Evolutionary conservation across 1,284 basidiomycete genomes (phyloP).

Genomic region (Cryptococcus amylolentus): DNA sequence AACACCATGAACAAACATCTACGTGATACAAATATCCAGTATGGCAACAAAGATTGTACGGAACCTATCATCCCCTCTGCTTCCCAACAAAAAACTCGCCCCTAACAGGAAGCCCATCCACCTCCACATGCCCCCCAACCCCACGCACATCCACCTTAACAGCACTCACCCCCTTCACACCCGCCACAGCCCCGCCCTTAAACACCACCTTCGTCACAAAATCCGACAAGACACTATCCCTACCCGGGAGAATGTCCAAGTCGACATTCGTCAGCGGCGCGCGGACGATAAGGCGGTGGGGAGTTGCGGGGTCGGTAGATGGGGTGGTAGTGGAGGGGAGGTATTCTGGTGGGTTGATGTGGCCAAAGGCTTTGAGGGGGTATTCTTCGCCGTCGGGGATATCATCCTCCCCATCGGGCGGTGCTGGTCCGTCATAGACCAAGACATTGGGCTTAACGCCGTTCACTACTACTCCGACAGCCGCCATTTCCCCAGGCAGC

Average conservation of each 20-base stretch:
- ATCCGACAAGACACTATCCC: slow-evolving; percentile 38
- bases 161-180: slow-evolving; percentile 42
- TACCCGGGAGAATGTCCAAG: slow-evolving; percentile 42
- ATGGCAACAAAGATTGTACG: not conserved
- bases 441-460: slow-evolving; percentile 45
- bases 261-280: slow-evolving; percentile 43
- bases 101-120: slow-evolving; percentile 38
- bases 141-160: slow-evolving; percentile 34
- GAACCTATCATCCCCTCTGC: slow-evolving; percentile 12
- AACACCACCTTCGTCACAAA: slow-evolving; percentile 49
- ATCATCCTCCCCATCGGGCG: slow-evolving; percentile 15
- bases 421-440: slow-evolving; percentile 42
- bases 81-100: slow-evolving; percentile 44
- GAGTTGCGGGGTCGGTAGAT: slow-evolving; percentile 18
- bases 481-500: slow-evolving; percentile 34
- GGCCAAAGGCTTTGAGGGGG: slow-evolving; percentile 27
- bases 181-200: slow-evolving; percentile 47
- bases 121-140: slow-evolving; percentile 23
- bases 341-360: slow-evolving; percentile 29
- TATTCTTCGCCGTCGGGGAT: slow-evolving; percentile 10
- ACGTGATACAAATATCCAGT: not conserved
- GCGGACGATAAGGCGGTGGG: slow-evolving; percentile 32
- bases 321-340: slow-evolving; percentile 22
- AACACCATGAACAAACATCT: not conserved
- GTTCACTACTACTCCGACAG: slow-evolving; percentile 32